These are phyloP conservation scores for Oidiodendron maius DNA, from an alignment of 495 filamentous ascomycete genomes.

Conservation along the genomic window DNA sequence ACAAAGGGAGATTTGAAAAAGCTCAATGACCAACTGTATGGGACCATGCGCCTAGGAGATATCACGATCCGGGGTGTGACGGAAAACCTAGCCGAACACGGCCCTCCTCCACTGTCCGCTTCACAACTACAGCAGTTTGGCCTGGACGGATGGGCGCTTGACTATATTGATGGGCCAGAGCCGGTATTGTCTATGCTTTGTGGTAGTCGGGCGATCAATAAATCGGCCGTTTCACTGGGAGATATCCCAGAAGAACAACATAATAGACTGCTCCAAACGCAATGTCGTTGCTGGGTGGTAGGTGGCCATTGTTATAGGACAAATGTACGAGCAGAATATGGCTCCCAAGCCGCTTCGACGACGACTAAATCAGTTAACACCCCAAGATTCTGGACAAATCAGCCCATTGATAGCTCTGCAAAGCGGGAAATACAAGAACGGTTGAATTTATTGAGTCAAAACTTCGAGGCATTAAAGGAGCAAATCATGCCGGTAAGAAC, in stretches of 20 bases:
- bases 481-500: conserved; percentile 29
- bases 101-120: conserved; percentile 43
- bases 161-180: conserved; percentile 74
- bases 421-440: conserved; percentile 44
- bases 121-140: conserved; percentile 51
- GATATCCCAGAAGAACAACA: conserved; percentile 61
- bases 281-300: conserved; percentile 56
- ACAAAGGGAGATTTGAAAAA: conserved; percentile 65
- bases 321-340: conserved; percentile 67
- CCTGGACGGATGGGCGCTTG: conserved; percentile 72
- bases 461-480: conserved; percentile 26
- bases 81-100: conserved; percentile 31
- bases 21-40: conserved; percentile 49
- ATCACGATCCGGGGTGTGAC: conserved; percentile 57
- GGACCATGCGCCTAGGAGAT: conserved; percentile 52
- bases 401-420: conserved; percentile 60
- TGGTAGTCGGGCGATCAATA: conserved; percentile 55
- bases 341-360: conserved; percentile 59
- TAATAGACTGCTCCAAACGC: conserved; percentile 39
- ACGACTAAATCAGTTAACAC: conserved; percentile 43
- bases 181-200: conserved; percentile 86
- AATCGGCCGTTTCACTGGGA: conserved; percentile 54
- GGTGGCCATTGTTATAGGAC: conserved; percentile 53
- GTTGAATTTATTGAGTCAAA: conserved; percentile 34
- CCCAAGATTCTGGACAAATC: conserved; percentile 68